Base-by-base conservation (phyloP, 208 protist genomes). In the Trypanosoma cruzi region DNA sequence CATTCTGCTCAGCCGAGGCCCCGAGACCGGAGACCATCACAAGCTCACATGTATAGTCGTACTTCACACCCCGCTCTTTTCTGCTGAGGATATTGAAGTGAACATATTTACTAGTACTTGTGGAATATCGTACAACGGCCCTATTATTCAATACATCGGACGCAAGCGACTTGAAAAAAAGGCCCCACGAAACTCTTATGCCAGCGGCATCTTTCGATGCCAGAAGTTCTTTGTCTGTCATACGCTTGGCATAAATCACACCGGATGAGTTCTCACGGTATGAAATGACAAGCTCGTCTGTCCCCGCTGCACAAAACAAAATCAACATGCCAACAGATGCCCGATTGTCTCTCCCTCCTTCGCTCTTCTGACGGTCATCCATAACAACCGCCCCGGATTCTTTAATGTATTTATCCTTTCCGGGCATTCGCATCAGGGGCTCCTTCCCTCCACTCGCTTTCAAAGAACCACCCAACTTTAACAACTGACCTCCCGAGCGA, bases 101-200 rank as follows among this genome's bases (percentile, higher is more conserved):
- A 29, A 77, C 87, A 6, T 79, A 71, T 58, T 81, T 85, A 26
- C 46, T 75, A 3, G 64, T 68, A 52, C 61, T 40, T 31, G 50
- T 72, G 34, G 66, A 13, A 64, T 76, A 61, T 54, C 67, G 61
- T 0, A 96, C 68, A 1, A 40, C 61, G 28, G 82, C 88, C 68
- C 81, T 93, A 26, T 60, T 60, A 54, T 95, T 97, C 55, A 92
- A 77, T 22, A 94, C 44, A 40, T 83, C 90, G 8, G 85, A 83
- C 3, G 88, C 87, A 22, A 97, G 64, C 20, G 89, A 94, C 64
- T 95, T 95, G 73, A 94, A 96, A 75, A 96, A 96, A 14, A 85
- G 77, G 1, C 83, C 85, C 89, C 90, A 96, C 36, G 73, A 69
- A 65, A 92, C 80, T 48, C 62, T 48, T 29, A 92, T 75, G 16